A percentile compares a stretch with the other conserved stretches of the same genome.
These are phyloP conservation scores for Solanum commersonii DNA, from an alignment of 257 asterid genomes.

Conservation along the genomic window DNA sequence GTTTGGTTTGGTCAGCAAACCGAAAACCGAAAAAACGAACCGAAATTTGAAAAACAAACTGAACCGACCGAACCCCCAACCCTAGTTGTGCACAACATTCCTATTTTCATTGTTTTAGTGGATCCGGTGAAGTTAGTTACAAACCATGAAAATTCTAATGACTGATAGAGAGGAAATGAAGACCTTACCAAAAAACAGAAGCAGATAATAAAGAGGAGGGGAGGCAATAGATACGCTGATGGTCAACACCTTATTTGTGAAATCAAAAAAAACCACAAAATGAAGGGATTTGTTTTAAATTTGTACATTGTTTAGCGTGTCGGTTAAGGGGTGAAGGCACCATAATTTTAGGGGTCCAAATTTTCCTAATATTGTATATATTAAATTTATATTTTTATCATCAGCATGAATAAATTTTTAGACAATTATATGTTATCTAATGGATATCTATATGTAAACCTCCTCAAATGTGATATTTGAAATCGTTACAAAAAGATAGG, in stretches of 20 bases:
- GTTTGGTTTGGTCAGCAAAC: too few relatives aligned
- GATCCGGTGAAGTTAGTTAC: neutral
- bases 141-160: neutral
- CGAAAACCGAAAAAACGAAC: too few relatives aligned
- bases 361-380: neutral
- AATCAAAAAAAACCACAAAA: neutral
- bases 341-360: neutral
- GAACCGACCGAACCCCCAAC: too few relatives aligned
- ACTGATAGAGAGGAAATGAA: neutral
- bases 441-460: neutral
- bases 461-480: neutral
- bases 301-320: neutral
- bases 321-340: neutral
- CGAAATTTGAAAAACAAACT: too few relatives aligned
- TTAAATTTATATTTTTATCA: neutral
- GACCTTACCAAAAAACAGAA: neutral
- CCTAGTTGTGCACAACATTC: neutral
- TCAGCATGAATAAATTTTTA: neutral
- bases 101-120: neutral
- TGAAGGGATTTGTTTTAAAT: neutral
- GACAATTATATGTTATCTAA: neutral
- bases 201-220: neutral
- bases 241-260: neutral
- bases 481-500: neutral
- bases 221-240: neutral